Evolutionary conservation across 1,284 basidiomycete species (phyloP).

Genomic region (Trametes sp.): DNA sequence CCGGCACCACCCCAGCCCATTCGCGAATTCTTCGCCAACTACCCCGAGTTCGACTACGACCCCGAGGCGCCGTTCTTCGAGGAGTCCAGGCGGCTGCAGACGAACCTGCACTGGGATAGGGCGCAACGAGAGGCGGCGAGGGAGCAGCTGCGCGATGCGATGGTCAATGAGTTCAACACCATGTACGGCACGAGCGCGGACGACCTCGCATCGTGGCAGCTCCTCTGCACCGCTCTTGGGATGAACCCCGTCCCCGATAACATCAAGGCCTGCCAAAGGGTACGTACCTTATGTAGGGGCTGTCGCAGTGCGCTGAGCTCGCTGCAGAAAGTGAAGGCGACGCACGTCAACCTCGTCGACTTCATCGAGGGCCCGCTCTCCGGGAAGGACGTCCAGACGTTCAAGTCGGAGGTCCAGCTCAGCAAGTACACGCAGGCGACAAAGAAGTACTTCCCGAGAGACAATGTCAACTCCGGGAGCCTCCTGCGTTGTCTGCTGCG

Average conservation of each 20-base stretch:
- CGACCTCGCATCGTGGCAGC: conserved; percentile 44
- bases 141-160: conserved; percentile 35
- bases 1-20: conserved; percentile 7
- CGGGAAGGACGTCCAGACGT: conserved; percentile 31
- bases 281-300: conserved; percentile 11
- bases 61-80: conserved; percentile 9
- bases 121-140: not conserved
- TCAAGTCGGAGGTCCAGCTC: conserved; percentile 41
- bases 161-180: conserved; percentile 46
- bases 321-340: conserved; percentile 21
- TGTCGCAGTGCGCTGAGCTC: not conserved
- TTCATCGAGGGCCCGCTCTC: conserved; percentile 39
- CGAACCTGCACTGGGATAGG: not conserved
- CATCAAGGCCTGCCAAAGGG: conserved; percentile 21
- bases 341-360: conserved; percentile 50
- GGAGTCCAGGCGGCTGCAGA: conserved; percentile 28
- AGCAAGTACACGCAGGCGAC: conserved; percentile 43
- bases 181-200: conserved; percentile 47
- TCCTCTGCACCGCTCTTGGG: conserved; percentile 38
- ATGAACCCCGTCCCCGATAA: conserved; percentile 26
- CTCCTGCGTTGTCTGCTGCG: conserved; percentile 40
- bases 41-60: conserved; percentile 20
- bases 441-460: conserved; percentile 47
- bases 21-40: conserved; percentile 27
- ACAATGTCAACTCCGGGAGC: conserved; percentile 47